phyloP scores from a whole-genome alignment of 257 asterid genomes.

The Solanum chiquidenum region DNA sequence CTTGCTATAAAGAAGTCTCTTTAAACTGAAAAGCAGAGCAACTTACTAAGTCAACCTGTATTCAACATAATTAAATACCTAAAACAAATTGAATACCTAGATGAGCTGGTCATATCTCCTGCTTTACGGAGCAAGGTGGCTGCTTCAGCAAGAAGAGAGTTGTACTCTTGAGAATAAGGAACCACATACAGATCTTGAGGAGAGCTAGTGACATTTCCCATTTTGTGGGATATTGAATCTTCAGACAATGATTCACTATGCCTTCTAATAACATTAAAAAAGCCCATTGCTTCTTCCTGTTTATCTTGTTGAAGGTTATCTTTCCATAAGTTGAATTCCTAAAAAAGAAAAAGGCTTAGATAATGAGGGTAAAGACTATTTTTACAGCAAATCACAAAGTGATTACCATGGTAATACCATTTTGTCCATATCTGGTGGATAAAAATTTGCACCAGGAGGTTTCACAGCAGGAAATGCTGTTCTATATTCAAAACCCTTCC shows the following conservation, averaged over 20 bases:
- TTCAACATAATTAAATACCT: background rate
- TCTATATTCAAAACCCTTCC: conserved; percentile 84
- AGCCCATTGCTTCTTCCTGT: conserved; percentile 69
- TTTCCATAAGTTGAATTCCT: conserved; percentile 93
- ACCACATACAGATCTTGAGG: conserved; percentile 61
- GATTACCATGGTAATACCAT: conserved; percentile 33
- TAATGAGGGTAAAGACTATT: background rate
- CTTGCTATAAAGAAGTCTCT: conserved; percentile 77
- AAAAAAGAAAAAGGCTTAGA: background rate
- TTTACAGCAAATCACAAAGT: background rate
- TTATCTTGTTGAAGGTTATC: conserved; percentile 63
- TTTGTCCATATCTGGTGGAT: conserved; percentile 95
- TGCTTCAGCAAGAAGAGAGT: conserved; percentile 51
- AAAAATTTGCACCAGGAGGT: conserved; percentile 92
- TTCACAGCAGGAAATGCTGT: conserved; percentile 61
- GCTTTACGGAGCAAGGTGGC: conserved; percentile 71
- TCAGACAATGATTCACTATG: conserved; percentile 51
- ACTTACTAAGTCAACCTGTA: background rate
- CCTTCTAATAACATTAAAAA: conserved; percentile 83
- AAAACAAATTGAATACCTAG: conserved; percentile 34
- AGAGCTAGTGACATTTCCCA: conserved; percentile 11
- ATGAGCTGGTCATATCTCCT: conserved; percentile 57
- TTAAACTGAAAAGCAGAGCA: conserved; percentile 53
- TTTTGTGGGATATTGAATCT: conserved; percentile 17
- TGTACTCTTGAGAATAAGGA: conserved; percentile 77